Base-by-base conservation (phyloP, 1,284 basidiomycete species). In the Ceratobasidium sp. region DNA sequence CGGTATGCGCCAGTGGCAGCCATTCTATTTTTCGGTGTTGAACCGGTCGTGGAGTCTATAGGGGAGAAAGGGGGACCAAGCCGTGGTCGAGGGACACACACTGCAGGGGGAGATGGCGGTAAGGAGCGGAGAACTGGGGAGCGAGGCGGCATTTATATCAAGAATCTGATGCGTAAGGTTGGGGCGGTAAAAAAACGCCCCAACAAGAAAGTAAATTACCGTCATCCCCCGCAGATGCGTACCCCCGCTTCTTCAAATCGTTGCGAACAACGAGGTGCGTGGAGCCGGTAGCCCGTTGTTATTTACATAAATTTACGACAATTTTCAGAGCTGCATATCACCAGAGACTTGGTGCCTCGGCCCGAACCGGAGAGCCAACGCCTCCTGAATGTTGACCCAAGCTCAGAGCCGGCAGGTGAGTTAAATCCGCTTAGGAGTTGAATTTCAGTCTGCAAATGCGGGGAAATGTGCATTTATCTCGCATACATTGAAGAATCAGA, bases 151-250 rank as follows among this genome's bases (percentile, higher is more conserved):
- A 27, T 48, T 45, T 69, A 15, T 51, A 33, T 67, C 17, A 14
- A 11, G 33, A 45, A 57, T 69, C 57, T 71, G 67, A 71, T 71
- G 56, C 54, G 67, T 44, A 57, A 36, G 29, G 41, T 54, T 71
- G 59, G 67, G 67, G 67, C 54, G 41, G 67, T 8, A 17, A 24
- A 29, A 48, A 59, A 60, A 57, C 67, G 67, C 67, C 67, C 67
- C 67, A 71, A 71, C 54, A 71, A 53, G 11, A 41, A 41, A 41
- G 36, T 41, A 41, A 57, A 4, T n/a, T 29, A 29, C 62, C 62
- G 62, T 64, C 62, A 48, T 45, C 44, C 27, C 24, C 62, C 62
- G 62, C 29, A 48, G 36, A 41, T 44, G 50, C 65, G 29, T 24
- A 27, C 31, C 4, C 11, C 6, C 36, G 24, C 51, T 27, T 29